Percentiles rank a stretch among this genome's conserved stretches.
Conservation (phyloP, 78 protist genomes). For the Speleostelium caveatum region DNA sequence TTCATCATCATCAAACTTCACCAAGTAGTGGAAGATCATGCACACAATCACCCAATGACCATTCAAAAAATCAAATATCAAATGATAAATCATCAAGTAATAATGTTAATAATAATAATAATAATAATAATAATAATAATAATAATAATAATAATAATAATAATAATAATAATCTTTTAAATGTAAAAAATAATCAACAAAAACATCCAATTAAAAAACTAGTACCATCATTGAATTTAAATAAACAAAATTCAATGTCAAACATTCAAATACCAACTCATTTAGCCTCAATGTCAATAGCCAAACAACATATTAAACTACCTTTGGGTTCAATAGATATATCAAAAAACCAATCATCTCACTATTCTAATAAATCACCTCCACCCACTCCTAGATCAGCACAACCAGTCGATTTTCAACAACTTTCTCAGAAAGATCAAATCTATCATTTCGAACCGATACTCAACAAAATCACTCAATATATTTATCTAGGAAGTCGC, state of each 20-base stretch:
- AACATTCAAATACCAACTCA: background rate
- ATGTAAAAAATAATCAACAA: background rate
- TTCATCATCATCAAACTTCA: no score
- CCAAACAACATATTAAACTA: background rate
- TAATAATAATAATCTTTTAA: background rate
- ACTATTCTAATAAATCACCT: background rate
- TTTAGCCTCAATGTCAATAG: background rate
- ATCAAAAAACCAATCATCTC: background rate
- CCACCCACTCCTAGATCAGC: background rate
- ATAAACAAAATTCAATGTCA: slow-evolving; percentile 55
- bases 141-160: slow-evolving; percentile 18
- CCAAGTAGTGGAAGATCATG: no score
- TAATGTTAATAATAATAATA: background rate
- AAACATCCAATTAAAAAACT: background rate
- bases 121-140: slow-evolving; percentile 3
- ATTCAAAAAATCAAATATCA: no score
- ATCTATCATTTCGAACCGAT: slow-evolving; percentile 60
- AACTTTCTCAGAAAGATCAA: slow-evolving; percentile 4
- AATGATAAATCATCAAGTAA: no score
- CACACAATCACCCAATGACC: no score
- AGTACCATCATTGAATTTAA: slow-evolving; percentile 24
- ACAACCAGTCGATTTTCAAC: background rate
- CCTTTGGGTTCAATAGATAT: background rate
- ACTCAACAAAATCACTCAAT: slow-evolving; percentile 24
- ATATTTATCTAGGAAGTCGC: slow-evolving; percentile 44